Percentiles rank a stretch among this genome's conserved stretches.
These are phyloP conservation scores for Lagenidium giganteum DNA, from an alignment of 352 stramenopile genomes.

Conservation along the genomic window DNA sequence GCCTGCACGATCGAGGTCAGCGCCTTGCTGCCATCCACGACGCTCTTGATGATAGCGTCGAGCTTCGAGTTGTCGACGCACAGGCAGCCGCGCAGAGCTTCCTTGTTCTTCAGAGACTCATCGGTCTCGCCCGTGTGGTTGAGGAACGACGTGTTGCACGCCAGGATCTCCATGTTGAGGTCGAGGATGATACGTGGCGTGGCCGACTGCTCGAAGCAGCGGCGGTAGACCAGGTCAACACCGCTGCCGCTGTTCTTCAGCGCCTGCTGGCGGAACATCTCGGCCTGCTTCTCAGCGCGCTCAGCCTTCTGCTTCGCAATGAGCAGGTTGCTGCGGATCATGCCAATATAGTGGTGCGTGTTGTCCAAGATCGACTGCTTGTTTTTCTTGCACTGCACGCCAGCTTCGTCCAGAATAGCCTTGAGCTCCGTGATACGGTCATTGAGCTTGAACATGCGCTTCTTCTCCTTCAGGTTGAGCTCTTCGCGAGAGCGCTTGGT, in stretches of 20 bases:
- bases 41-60: constrained; percentile 28
- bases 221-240: constrained; percentile 33
- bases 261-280: constrained; percentile 7
- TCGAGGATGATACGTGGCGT: constrained; percentile 42
- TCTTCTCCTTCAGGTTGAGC: constrained; percentile 74
- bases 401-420: constrained; percentile 4
- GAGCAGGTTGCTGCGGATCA: constrained; percentile 9
- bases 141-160: constrained; percentile 45
- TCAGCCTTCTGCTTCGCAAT: constrained; percentile 13
- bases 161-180: constrained; percentile 33
- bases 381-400: constrained; percentile 11
- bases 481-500: constrained; percentile 32
- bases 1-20: constrained; percentile 42
- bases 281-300: constrained; percentile 9
- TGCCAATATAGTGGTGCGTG: constrained; percentile 9
- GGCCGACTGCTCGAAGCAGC: constrained; percentile 49
- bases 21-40: constrained; percentile 26
- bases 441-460: constrained; percentile 81
- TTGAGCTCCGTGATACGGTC: constrained; percentile 43
- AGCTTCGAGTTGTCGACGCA: constrained; percentile 40
- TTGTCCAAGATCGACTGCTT: constrained; percentile 17
- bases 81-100: constrained; percentile 28
- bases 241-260: too few species aligned
- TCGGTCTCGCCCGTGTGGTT: constrained; percentile 27
- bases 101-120: constrained; percentile 26